phyloP scores from a whole-genome alignment of 2,329 filamentous ascomycete genomes.

The Fusarium phyllophilum region DNA sequence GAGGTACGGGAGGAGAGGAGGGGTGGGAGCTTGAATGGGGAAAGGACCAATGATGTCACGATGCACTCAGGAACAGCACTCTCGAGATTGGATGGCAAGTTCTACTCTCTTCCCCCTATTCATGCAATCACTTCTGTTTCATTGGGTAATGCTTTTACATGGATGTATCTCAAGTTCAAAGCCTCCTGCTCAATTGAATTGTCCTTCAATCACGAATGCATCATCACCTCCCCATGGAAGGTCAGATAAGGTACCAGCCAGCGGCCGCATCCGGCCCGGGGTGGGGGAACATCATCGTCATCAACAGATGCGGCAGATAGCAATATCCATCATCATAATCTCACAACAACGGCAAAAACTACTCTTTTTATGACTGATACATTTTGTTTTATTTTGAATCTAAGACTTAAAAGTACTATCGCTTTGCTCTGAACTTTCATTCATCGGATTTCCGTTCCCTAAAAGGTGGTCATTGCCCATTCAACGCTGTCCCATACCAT shows the following conservation, averaged over 20 bases:
- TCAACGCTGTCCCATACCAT: constrained; percentile 11
- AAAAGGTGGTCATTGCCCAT: background rate
- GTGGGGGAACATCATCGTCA: background rate
- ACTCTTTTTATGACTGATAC: background rate
- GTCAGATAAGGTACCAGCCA: background rate
- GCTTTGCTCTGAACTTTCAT: background rate
- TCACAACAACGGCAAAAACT: background rate
- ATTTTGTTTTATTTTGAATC: background rate
- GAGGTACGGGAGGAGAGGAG: constrained; percentile 28
- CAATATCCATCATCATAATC: background rate
- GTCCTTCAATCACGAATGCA: background rate
- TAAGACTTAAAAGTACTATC: background rate
- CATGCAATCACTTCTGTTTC: background rate
- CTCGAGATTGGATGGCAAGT: background rate
- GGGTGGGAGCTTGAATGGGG: constrained; percentile 15
- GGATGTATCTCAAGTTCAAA: background rate
- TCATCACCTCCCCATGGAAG: background rate
- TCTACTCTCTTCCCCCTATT: background rate
- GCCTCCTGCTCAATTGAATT: background rate
- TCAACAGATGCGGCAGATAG: background rate
- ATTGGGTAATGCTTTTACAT: too few species aligned
- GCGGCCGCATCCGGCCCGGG: background rate
- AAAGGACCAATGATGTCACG: constrained; percentile 31
- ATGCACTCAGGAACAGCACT: background rate
- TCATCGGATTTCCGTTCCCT: background rate